Conservation (phyloP, 441 rosid genomes). For the Metrosideros polymorpha region DNA sequence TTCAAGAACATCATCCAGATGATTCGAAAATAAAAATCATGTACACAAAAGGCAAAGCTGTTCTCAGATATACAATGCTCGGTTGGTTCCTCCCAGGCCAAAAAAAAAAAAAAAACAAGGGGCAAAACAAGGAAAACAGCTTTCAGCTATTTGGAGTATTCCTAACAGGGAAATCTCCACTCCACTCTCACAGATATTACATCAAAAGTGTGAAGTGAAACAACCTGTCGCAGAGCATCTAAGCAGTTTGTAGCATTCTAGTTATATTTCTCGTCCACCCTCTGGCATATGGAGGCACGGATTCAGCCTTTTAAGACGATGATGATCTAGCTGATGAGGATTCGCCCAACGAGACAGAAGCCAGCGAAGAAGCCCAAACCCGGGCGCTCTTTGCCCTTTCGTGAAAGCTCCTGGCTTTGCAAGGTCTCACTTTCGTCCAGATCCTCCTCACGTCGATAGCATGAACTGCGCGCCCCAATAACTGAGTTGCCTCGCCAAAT, state of each 20-base stretch:
- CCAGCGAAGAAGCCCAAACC: slow-evolving; percentile 84
- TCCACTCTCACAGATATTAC: background rate
- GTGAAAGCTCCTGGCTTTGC: slow-evolving; percentile 67
- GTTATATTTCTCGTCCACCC: slow-evolving; percentile 4
- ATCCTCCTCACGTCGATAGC: slow-evolving; percentile 76
- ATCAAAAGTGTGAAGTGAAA: background rate
- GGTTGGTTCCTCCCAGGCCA: slow-evolving; percentile 19
- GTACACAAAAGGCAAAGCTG: slow-evolving; percentile 27
- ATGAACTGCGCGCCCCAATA: slow-evolving; percentile 48
- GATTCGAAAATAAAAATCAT: slow-evolving; percentile 20
- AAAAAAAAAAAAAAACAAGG: background rate
- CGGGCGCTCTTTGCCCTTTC: slow-evolving; percentile 62
- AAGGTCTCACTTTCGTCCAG: slow-evolving; percentile 53
- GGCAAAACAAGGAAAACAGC: slow-evolving; percentile 21
- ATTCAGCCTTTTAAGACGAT: slow-evolving; percentile 1
- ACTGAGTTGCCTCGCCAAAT: slow-evolving; percentile 72
- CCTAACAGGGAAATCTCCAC: slow-evolving; percentile 2
- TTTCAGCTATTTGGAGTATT: slow-evolving; percentile 8
- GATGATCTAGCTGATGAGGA: slow-evolving; percentile 49
- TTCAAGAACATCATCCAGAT: background rate
- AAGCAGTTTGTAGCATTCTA: slow-evolving; percentile 5
- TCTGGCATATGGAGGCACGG: background rate
- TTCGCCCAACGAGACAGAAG: slow-evolving; percentile 78
- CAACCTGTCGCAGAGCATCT: slow-evolving; percentile 2
- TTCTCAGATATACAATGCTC: slow-evolving; percentile 52